These are phyloP conservation scores for Hortaea sp. DNA, from an alignment of 2,329 filamentous ascomycete species.

Conservation along the genomic window DNA sequence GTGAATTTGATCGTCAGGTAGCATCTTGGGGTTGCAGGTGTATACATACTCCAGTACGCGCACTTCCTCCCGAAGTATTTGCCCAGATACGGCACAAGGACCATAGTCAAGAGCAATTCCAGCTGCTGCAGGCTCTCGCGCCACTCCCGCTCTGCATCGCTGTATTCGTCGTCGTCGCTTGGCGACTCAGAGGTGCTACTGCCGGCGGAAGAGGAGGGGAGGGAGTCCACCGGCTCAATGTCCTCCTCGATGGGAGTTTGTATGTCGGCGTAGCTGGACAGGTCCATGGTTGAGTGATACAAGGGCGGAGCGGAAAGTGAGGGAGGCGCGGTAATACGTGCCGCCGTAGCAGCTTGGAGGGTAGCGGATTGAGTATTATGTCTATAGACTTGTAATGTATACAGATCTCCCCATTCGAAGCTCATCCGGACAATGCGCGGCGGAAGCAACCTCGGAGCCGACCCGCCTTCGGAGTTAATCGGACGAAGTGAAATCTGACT, in stretches of 20 bases:
- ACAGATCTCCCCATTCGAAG: too few species aligned
- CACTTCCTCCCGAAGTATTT: conserved; percentile 93
- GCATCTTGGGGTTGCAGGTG: not conserved
- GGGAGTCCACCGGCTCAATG: conserved; percentile 34
- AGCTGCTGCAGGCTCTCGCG: conserved; percentile 87
- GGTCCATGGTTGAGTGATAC: conserved; percentile 14
- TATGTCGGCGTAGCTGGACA: conserved; percentile 42
- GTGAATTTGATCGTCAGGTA: too few species aligned
- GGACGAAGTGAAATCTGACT: too few species aligned
- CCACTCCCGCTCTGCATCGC: conserved; percentile 92
- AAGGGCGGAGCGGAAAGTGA: too few species aligned
- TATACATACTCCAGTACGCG: conserved; percentile 80
- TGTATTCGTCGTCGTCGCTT: conserved; percentile 45
- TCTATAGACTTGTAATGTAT: too few species aligned
- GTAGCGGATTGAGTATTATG: too few species aligned
- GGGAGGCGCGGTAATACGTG: too few species aligned
- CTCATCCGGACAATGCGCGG: too few species aligned
- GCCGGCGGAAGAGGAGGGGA: conserved; percentile 42
- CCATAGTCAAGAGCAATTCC: conserved; percentile 86
- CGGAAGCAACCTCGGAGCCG: too few species aligned
- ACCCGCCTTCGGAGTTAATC: too few species aligned
- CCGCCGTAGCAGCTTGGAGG: too few species aligned
- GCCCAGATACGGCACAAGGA: conserved; percentile 83
- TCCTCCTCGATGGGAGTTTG: conserved; percentile 22
- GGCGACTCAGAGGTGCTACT: conserved; percentile 38